Evolutionary conservation across 352 stramenopile genomes (phyloP), one percentile per base, ranked within the genome.

Genomic region (Phytophthora citrophthora): DNA sequence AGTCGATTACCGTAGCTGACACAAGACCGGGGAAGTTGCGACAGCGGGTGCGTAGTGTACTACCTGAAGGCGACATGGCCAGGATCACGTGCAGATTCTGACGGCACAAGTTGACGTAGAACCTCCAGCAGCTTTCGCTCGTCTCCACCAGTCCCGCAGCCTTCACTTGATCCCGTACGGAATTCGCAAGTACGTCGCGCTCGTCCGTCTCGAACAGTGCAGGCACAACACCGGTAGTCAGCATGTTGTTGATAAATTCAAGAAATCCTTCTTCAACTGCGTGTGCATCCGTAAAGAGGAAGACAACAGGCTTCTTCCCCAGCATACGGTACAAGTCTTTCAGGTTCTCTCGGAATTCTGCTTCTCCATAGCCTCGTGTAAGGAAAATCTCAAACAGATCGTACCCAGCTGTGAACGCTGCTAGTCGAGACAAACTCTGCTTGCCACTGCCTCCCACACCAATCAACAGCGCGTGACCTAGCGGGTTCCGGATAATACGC

Each of bases 221-320:
- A 1, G 95, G 93, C 10, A 98, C 94, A 74, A 97, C 95, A 1
- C 95, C 95, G 0, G 94, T 98, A 0, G 94, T 98, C 6, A 99
- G 77, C 90, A 99, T 98, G 60, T 99, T 99, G 77, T 99, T 99
- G 59, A 99, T 95, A 53, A 98, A 98, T 64, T 99, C 95, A 15
- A 99, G 77, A 60, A 99, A 99, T 2, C 92, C 95, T 83, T 98
- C 95, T 62, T 98, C 90, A 2, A 98, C 94, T 0, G 97, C 93
- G 59, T 98, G 94, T 0, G 94, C 94, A 58, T 99, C 95, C 3
- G 95, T 99, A 71, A 99, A 98, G 12, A 99, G 83, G 67, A 99
- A 99, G 6, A 98, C 93, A 2, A 99, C 91, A 5, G 78, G 79
- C 9, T 86, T 86, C 32, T 90, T 88, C 8, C 88, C 92, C 5